These are phyloP conservation scores for Chiua virens DNA, from an alignment of 768 basidiomycete genomes.

Conservation along the genomic window DNA sequence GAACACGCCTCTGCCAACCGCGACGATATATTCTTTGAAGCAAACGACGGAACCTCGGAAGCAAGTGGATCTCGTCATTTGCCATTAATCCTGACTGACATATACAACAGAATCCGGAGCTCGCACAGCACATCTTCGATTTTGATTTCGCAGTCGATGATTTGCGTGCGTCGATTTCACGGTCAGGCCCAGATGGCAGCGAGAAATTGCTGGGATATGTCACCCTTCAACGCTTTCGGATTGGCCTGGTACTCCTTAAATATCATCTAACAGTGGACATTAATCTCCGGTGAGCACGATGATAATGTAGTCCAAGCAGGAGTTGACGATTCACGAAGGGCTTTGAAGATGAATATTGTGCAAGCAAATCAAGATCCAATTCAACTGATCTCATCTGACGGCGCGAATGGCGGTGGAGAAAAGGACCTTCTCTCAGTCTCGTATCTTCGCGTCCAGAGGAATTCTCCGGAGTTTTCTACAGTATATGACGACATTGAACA, in stretches of 20 bases:
- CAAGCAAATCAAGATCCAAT: slow-evolving; percentile 55
- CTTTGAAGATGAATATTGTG: slow-evolving; percentile 73
- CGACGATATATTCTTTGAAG: slow-evolving; percentile 71
- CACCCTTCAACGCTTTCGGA: slow-evolving; percentile 71
- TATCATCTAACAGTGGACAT: slow-evolving; percentile 87
- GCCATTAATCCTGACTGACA: background rate
- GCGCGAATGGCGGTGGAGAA: slow-evolving; percentile 39
- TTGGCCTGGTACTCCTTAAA: slow-evolving; percentile 73
- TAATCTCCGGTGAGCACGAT: slow-evolving; percentile 58
- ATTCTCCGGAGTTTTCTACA: slow-evolving; percentile 82
- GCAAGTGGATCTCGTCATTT: slow-evolving; percentile 34
- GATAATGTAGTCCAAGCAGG: background rate
- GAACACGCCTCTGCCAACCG: slow-evolving; percentile 39
- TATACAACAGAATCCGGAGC: slow-evolving; percentile 30
- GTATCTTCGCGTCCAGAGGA: slow-evolving; percentile 77
- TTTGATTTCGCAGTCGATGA: slow-evolving; percentile 85
- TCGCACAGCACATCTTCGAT: slow-evolving; percentile 70
- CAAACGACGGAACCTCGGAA: slow-evolving; percentile 57
- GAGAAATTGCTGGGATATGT: slow-evolving; percentile 82
- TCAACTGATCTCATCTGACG: slow-evolving; percentile 64
- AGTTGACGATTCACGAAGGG: slow-evolving; percentile 41
- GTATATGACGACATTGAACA: slow-evolving; percentile 86
- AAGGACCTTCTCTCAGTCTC: slow-evolving; percentile 74
- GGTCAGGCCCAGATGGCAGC: slow-evolving; percentile 54
- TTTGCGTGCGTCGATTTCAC: slow-evolving; percentile 77